phyloP scores from a whole-genome alignment of 495 filamentous ascomycete genomes.

The Pseudoneurospora amorphoporcata region DNA sequence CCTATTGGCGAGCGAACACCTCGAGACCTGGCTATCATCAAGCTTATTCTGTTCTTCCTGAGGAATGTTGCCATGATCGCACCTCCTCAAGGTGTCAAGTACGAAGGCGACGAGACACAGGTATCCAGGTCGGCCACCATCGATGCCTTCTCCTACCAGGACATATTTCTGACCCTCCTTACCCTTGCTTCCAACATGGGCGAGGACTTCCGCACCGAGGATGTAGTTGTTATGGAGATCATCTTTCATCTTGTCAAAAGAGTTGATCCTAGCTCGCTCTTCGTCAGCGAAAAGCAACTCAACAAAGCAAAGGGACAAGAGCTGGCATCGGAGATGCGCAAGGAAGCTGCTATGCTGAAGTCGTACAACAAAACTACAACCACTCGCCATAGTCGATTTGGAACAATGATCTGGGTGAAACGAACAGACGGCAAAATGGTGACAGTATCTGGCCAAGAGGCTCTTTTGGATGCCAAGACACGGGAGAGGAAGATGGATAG shows the following conservation, averaged over 20 bases:
- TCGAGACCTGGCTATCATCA: slow-evolving; percentile 89
- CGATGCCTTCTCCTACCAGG: slow-evolving; percentile 78
- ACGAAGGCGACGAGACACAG: slow-evolving; percentile 70
- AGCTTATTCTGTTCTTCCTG: slow-evolving; percentile 77
- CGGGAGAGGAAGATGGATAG: slow-evolving; percentile 83
- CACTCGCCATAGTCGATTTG: slow-evolving; percentile 87
- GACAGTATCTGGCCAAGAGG: slow-evolving; percentile 80
- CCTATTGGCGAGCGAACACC: slow-evolving; percentile 62
- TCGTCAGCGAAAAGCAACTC: slow-evolving; percentile 66
- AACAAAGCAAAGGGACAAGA: slow-evolving; percentile 59
- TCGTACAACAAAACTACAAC: slow-evolving; percentile 71
- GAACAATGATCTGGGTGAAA: slow-evolving; percentile 96
- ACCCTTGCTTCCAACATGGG: slow-evolving; percentile 84
- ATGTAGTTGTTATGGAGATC: slow-evolving; percentile 76
- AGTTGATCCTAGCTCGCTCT: slow-evolving; percentile 74
- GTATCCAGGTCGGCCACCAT: slow-evolving; percentile 81
- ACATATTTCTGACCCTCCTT: slow-evolving; percentile 75
- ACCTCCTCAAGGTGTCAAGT: slow-evolving; percentile 45
- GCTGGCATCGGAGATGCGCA: slow-evolving; percentile 58
- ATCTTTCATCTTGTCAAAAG: slow-evolving; percentile 89
- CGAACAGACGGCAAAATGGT: slow-evolving; percentile 69
- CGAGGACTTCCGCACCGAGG: slow-evolving; percentile 83
- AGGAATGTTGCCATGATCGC: slow-evolving; percentile 81
- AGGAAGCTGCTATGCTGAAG: slow-evolving; percentile 71
- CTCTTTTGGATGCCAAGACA: slow-evolving; percentile 60